These are phyloP conservation scores for Linum trigynum DNA, from an alignment of 345 rosid species.

Conservation along the genomic window DNA sequence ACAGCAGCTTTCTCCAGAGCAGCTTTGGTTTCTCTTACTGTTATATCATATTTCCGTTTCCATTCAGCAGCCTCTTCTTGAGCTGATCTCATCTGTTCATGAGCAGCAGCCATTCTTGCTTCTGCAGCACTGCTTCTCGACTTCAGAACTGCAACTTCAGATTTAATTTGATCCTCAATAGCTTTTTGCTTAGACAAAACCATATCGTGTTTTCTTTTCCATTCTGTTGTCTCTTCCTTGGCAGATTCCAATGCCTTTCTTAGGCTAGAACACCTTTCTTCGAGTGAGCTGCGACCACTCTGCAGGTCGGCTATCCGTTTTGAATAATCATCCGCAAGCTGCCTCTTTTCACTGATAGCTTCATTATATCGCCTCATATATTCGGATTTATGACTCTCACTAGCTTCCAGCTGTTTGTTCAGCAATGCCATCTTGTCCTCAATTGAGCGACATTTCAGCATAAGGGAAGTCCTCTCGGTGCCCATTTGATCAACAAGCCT, in stretches of 20 bases:
- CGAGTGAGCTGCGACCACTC: conserved; percentile 22
- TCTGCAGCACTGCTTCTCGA: conserved; percentile 6
- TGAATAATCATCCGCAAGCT: conserved; percentile 34
- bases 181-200: not conserved
- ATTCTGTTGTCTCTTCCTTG: conserved; percentile 35
- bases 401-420: conserved; percentile 37
- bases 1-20: conserved; percentile 5
- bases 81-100: conserved; percentile 2
- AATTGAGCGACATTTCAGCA: conserved; percentile 22
- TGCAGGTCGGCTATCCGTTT: conserved; percentile 30
- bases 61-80: conserved; percentile 4
- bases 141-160: conserved; percentile 3
- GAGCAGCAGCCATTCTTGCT: conserved; percentile 5
- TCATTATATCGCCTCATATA: conserved; percentile 30
- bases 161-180: not conserved
- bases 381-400: conserved; percentile 31
- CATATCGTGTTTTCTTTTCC: conserved; percentile 27
- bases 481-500: conserved; percentile 32
- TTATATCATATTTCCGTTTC: not conserved
- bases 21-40: conserved; percentile 1
- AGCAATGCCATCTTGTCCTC: conserved; percentile 31
- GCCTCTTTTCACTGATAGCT: conserved; percentile 35
- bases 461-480: conserved; percentile 35
- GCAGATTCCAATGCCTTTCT: conserved; percentile 30
- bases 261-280: conserved; percentile 31